Base-by-base conservation (phyloP, 345 rosid species). In the Sonneratia caseolaris region DNA sequence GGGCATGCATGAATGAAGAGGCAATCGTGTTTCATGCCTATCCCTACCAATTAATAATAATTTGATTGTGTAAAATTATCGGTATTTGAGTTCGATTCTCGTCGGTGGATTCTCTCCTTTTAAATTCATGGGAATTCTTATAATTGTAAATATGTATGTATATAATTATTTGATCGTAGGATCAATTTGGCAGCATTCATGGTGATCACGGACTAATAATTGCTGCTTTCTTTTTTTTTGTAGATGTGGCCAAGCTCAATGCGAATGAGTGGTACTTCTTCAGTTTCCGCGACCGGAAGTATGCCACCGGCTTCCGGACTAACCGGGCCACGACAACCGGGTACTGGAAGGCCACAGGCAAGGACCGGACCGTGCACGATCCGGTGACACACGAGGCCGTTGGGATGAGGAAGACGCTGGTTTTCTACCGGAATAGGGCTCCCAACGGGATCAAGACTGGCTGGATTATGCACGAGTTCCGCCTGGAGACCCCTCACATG, bases 401-500 rank as follows among this genome's bases (percentile, higher is more conserved):
- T 35, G 99, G 99, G 81, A 95, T 95, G 99, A 87, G 99, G 68
- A 95, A 95, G 86, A 95, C 99, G 3, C 81, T 95, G 68, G 99
- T 95, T 16, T 91, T 95, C 80, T 91, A 95, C 77, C 75, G 81
- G 70, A 91, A 85, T 82, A 78, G 99, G 80, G 97, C 99, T 67
- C 99, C 99, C 0, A 85, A 90, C 70, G 99, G 99, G 53, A 89
- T 90, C 83, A 95, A 95, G 79, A 87, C 96, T 1, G 92, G 96
- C 61, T 95, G 99, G 99, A 95, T 95, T 71, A 95, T 95, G 99
- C 99, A 95, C 70, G 99, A 95, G 78, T 95, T 92, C 76, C 97
- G 99, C 70, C 83, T 90, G 59, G 93, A 92, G 78, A 81, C 92
- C 78, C 97, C 93, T 72, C 96, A 86, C 37, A 84, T 90, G 92